Percentiles rank a stretch among this genome's conserved stretches.
Conservation (phyloP, 2,329 filamentous ascomycete species). For the Epichloe festucae region DNA sequence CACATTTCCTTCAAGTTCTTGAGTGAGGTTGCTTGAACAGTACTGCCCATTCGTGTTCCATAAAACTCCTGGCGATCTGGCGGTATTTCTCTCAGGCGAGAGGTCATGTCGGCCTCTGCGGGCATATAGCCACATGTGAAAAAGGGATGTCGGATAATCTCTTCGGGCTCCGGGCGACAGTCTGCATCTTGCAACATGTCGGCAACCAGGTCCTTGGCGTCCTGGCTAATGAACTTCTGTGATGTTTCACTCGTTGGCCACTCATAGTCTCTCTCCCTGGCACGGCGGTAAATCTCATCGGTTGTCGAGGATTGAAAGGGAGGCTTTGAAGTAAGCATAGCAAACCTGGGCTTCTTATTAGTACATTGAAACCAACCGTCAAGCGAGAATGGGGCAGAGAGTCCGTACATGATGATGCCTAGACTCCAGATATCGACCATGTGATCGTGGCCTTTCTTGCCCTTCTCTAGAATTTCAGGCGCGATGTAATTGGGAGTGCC, state of each 20-base stretch:
- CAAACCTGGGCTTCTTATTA: conserved; percentile 47
- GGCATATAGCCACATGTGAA: conserved; percentile 69
- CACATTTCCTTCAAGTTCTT: conserved; percentile 45
- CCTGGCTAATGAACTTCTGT: conserved; percentile 57
- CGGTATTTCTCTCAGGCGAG: conserved; percentile 41
- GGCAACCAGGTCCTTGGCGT: conserved; percentile 67
- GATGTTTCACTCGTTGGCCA: conserved; percentile 59
- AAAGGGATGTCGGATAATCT: conserved; percentile 67
- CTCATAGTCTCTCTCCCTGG: conserved; percentile 60
- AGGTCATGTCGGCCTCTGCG: conserved; percentile 41
- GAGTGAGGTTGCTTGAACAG: conserved; percentile 32
- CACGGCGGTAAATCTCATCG: conserved; percentile 70
- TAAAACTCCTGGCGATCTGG: conserved; percentile 49
- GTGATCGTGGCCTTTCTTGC: conserved; percentile 87
- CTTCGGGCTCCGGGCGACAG: conserved; percentile 59
- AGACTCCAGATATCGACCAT: conserved; percentile 98
- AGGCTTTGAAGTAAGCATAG: conserved; percentile 90
- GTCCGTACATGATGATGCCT: conserved; percentile 78
- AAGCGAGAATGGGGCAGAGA: background rate
- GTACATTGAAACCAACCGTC: background rate
- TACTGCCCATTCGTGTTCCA: conserved; percentile 29
- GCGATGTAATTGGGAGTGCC: conserved; percentile 98
- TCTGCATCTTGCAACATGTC: conserved; percentile 65
- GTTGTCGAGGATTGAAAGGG: conserved; percentile 89
- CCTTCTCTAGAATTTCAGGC: conserved; percentile 89